Evolutionary conservation across 2,329 filamentous ascomycete species (phyloP).

Genomic region (Zymoseptoria pseudotritici): DNA sequence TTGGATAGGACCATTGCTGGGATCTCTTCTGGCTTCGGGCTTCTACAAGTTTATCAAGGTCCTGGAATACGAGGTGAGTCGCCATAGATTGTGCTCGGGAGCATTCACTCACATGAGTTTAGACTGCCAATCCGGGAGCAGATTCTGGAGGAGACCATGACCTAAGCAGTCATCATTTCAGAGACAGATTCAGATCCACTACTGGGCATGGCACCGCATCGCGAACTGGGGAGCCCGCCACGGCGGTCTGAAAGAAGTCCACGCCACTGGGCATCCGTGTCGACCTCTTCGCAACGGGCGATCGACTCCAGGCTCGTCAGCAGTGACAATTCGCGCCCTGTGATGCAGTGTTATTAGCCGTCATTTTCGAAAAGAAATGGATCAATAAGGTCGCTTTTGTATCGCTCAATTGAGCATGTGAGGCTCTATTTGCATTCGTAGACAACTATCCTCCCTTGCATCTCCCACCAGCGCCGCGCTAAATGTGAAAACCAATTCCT

Average conservation of each 20-base stretch:
- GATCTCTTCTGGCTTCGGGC: conserved; percentile 20
- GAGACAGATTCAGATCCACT: not conserved
- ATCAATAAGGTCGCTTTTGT: not conserved
- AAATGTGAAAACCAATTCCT: not conserved
- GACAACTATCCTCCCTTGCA: not conserved
- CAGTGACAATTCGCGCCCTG: not conserved
- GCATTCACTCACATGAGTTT: not conserved
- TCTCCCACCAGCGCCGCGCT: not conserved
- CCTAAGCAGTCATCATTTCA: not conserved
- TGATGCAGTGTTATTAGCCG: not conserved
- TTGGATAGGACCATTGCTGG: conserved; percentile 20
- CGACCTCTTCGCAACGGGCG: not conserved
- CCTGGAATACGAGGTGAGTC: not conserved
- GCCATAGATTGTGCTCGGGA: too few relatives aligned
- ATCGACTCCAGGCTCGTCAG: not conserved
- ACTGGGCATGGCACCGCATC: not conserved
- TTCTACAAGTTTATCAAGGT: conserved; percentile 25
- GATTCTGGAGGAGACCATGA: not conserved
- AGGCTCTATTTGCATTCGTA: not conserved
- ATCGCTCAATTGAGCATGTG: not conserved
- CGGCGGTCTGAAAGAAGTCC: not conserved
- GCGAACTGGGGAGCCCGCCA: not conserved
- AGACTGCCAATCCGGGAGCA: not conserved
- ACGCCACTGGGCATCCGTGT: too few relatives aligned
- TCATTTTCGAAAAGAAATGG: not conserved